phyloP scores from a whole-genome alignment of 192 early-diverging fungal genomes.

The Umbelopsis vinacea region DNA sequence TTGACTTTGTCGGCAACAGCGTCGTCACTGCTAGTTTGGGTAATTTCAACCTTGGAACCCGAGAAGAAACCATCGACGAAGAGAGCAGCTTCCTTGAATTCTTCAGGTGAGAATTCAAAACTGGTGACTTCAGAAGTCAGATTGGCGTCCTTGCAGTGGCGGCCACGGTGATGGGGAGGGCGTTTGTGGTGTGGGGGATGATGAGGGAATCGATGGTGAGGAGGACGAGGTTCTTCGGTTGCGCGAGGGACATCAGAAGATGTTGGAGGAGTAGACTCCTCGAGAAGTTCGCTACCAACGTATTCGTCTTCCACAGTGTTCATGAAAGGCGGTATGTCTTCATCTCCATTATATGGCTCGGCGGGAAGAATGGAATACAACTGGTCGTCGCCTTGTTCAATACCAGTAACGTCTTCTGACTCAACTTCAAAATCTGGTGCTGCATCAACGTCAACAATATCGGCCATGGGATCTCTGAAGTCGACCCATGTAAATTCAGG shows the following conservation, averaged over 20 bases:
- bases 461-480: too few species aligned
- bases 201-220: conserved; percentile 17
- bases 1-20: conserved; percentile 11
- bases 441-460: too few species aligned
- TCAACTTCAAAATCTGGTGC: neutral
- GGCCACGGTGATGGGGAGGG: neutral
- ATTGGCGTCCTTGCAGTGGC: neutral
- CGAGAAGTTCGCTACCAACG: neutral
- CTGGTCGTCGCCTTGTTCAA: neutral
- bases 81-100: conserved; percentile 28
- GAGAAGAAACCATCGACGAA: conserved; percentile 25
- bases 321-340: neutral
- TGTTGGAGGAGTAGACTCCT: neutral
- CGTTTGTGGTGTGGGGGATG: neutral
- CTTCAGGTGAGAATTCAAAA: conserved; percentile 34
- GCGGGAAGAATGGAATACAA: neutral
- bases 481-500: too few species aligned
- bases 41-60: conserved; percentile 14
- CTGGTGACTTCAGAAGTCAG: conserved; percentile 3
- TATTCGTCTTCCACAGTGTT: neutral
- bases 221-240: neutral
- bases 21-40: neutral
- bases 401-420: neutral
- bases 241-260: neutral
- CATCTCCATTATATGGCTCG: neutral